Percentiles rank a stretch among this genome's conserved stretches.
Evolutionary conservation across 331 rosid species (phyloP).

Genomic region (Spiraea crenata): DNA sequence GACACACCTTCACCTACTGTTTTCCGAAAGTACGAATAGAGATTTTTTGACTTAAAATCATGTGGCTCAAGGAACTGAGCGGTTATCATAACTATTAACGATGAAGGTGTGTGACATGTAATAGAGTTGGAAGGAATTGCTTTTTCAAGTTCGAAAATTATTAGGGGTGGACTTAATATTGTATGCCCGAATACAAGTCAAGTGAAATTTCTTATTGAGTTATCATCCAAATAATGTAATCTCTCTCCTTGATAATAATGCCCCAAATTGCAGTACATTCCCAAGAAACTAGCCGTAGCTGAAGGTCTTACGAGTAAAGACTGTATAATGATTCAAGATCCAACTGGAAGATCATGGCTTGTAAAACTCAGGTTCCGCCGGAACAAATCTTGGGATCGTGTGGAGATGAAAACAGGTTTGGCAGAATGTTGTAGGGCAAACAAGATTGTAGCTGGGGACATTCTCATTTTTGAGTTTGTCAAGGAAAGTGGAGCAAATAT

Average conservation of each 20-base stretch:
- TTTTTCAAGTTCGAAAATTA: not conserved
- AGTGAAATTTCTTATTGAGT: not conserved
- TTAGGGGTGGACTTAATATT: not conserved
- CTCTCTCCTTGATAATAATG: not conserved
- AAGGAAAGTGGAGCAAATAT: not conserved
- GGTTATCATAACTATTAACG: too few species aligned
- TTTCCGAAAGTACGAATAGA: too few species aligned
- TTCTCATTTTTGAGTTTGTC: conserved; percentile 1
- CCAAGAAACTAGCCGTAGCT: not conserved
- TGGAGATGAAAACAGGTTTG: not conserved
- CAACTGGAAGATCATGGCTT: conserved; percentile 1
- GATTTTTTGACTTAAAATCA: not conserved
- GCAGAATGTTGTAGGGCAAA: not conserved
- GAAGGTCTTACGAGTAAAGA: not conserved
- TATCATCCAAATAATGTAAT: too few species aligned
- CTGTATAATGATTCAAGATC: not conserved
- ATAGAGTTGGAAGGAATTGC: not conserved
- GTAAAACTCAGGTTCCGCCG: not conserved
- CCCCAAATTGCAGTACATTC: conserved; percentile 6
- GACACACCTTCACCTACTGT: too few species aligned
- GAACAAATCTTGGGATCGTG: not conserved
- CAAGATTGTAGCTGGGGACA: not conserved
- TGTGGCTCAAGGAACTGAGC: too few species aligned
- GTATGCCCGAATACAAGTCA: not conserved
- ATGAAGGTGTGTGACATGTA: too few species aligned